Evolutionary conservation across 352 stramenopile species (phyloP), one percentile per base, ranked within the genome.

Genomic region (Peronospora tabacina): DNA sequence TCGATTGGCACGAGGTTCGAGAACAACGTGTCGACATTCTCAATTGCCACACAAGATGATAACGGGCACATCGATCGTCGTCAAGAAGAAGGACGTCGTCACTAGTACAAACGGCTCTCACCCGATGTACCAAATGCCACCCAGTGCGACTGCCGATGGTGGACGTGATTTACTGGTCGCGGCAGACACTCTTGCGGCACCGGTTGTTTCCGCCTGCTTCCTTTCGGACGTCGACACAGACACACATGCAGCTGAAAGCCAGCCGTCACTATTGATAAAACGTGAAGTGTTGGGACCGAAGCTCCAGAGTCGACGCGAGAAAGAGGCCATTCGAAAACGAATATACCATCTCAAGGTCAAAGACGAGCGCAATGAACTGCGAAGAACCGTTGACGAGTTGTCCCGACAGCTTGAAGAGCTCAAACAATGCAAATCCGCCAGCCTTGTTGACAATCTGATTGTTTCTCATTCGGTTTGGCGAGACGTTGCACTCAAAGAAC

Each of bases 271-370:
- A 5, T 15, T 6, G n/a, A n/a, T n/a, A n/a, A 36, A 36, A 16
- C 30, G 30, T n/a, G 30, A 36, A 36, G 30, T n/a, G 13, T 36
- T 36, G 9, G 11, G 13, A 36, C 30, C 12, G 10, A 15, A 16
- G 5, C 11, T 13, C 15, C 2, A 48, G 33, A 52, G 37, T 46
- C 44, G 44, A 34, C 26, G 52, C 17, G 44, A 60, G 38, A 54
- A 54, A 22, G 52, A 60, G n/a, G 52, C 34, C 3, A 44, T 56
- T 38, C 39, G 45, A 0, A 61, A 52, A 15, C 39, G 44, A 8
- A 28, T 45, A 11, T 59, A 66, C 26, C 52, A 51, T 6, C 33
- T 52, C 20, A 50, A 44, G 12, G 7, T 52, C 16, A 61, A 55
- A 30, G 24, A 51, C 28, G 52, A 61, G 22, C 46, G 45, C 16